A percentile compares a stretch with the other conserved stretches of the same genome.
These are phyloP conservation scores for Rhinocladiella similis DNA, from an alignment of 2,329 filamentous ascomycete genomes.

Conservation along the genomic window DNA sequence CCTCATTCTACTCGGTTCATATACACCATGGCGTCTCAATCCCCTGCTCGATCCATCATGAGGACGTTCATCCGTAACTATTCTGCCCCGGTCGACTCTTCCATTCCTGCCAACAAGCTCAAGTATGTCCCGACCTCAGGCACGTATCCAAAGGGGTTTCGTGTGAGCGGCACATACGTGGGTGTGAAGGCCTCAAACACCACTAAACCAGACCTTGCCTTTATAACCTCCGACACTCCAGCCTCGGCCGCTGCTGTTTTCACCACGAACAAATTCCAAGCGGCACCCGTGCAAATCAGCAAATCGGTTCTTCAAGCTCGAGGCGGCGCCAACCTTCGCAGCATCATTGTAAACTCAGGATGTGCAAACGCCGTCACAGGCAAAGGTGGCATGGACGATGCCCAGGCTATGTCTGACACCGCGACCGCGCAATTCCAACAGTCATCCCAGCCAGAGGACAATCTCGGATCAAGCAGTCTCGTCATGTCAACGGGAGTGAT, in stretches of 20 bases:
- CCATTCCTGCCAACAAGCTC: conserved; percentile 75
- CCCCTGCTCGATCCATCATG: conserved; percentile 15
- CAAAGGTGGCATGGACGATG: conserved; percentile 84
- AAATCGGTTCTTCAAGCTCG: conserved; percentile 67
- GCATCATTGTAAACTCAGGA: conserved; percentile 90
- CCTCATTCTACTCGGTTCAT: background rate
- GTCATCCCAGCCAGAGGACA: conserved; percentile 32
- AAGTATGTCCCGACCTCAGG: conserved; percentile 86
- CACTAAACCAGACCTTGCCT: conserved; percentile 83
- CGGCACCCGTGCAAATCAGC: conserved; percentile 88
- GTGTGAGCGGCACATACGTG: conserved; percentile 81
- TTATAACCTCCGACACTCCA: conserved; percentile 82
- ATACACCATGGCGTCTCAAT: conserved; percentile 9
- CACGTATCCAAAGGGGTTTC: conserved; percentile 87
- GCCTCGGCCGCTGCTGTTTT: conserved; percentile 90
- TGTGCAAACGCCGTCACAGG: conserved; percentile 98
- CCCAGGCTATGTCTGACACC: conserved; percentile 74
- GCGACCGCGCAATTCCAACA: conserved; percentile 68
- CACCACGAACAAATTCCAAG: conserved; percentile 98
- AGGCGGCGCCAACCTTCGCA: conserved; percentile 69
- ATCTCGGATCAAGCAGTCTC: conserved; percentile 64
- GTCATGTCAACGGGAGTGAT: conserved; percentile 99
- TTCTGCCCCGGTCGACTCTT: conserved; percentile 47
- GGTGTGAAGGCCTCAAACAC: conserved; percentile 94
- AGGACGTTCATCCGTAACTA: conserved; percentile 33